phyloP scores from a whole-genome alignment of 345 rosid genomes.

The Euclidium syriacum region DNA sequence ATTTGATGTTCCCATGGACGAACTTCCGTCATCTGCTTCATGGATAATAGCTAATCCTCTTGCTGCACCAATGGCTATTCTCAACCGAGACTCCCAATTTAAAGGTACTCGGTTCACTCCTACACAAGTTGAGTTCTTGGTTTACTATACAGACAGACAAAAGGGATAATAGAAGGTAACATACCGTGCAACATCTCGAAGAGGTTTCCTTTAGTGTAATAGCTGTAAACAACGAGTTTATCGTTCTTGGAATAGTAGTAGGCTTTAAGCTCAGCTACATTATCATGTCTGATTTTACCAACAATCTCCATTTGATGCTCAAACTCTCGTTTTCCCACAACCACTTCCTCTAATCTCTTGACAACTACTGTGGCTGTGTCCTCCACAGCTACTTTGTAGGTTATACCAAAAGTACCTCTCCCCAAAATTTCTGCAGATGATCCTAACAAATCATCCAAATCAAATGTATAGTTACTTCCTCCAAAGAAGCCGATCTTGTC shows the following conservation, averaged over 20 bases:
- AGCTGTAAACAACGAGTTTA: constrained; percentile 53
- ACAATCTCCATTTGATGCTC: constrained; percentile 69
- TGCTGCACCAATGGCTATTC: constrained; percentile 53
- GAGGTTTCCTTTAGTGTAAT: constrained; percentile 53
- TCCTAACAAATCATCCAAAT: constrained; percentile 68
- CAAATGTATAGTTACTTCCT: constrained; percentile 47
- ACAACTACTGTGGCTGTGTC: constrained; percentile 62
- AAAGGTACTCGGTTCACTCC: constrained; percentile 35
- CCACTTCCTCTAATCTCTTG: constrained; percentile 65
- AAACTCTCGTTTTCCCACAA: constrained; percentile 58
- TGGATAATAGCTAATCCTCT: constrained; percentile 53
- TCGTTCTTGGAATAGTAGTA: constrained; percentile 26
- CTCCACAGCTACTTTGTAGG: constrained; percentile 66
- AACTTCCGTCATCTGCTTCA: constrained; percentile 29
- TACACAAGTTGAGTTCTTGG: constrained; percentile 10
- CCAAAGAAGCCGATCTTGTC: constrained; percentile 59
- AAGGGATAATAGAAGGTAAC: neutral
- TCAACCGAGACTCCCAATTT: constrained; percentile 64
- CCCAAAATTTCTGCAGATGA: constrained; percentile 84
- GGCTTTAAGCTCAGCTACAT: constrained; percentile 40
- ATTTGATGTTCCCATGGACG: constrained; percentile 60
- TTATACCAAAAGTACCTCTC: constrained; percentile 52
- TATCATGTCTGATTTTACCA: constrained; percentile 44
- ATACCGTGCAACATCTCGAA: constrained; percentile 53
- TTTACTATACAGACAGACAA: neutral